Evolutionary conservation across 169 alveolate species (phyloP), one percentile per base, ranked within the genome.

Genomic region (Theileria annulata): DNA sequence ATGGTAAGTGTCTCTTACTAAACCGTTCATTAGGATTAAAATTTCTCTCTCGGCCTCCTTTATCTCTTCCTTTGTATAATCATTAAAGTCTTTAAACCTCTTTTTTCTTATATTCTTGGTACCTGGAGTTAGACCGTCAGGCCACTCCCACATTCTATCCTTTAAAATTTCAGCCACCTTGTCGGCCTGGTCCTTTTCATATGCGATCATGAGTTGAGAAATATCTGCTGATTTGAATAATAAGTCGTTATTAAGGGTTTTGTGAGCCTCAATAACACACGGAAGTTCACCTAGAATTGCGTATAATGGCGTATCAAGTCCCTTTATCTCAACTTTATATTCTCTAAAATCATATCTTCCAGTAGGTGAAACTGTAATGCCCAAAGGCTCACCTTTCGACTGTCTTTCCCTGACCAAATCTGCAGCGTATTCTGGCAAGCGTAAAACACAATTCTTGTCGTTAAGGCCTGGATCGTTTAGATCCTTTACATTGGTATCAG

Each of bases 221-320:
- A 91, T 80, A 35, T 91, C 87, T 35, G 93, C 94, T 33, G 96
- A 71, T 49, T 93, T 93, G 70, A 93, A 93, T 77, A 93, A 56
- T 19, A 91, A 79, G 71, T 93, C 96, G 13, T 93, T 81, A 82
- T 93, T 95, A 35, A 93, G 80, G 3, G 95, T 79, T 76, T 93
- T 93, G 75, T 93, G 94, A 21, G 94, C 93, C 76, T 93, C 96
- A 23, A 93, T 49, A 59, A 91, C 75, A 48, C 94, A 91, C 30
- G 96, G 96, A 60, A 93, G 83, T 67, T 93, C 96, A 23, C 87
- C 94, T 70, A 93, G 54, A 25, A 93, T 72, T 28, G 96, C 96
- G 23, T 42, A 67, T 33, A 91, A 78, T 21, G 78, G 84, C 62
- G 23, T 6, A 6, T 51, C 80, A 0, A 77, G 56, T 9, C 90